Percentiles rank a stretch among this genome's conserved stretches.
These are phyloP conservation scores for Blastocystis sp. DNA, from an alignment of 352 stramenopile genomes.

Conservation along the genomic window DNA sequence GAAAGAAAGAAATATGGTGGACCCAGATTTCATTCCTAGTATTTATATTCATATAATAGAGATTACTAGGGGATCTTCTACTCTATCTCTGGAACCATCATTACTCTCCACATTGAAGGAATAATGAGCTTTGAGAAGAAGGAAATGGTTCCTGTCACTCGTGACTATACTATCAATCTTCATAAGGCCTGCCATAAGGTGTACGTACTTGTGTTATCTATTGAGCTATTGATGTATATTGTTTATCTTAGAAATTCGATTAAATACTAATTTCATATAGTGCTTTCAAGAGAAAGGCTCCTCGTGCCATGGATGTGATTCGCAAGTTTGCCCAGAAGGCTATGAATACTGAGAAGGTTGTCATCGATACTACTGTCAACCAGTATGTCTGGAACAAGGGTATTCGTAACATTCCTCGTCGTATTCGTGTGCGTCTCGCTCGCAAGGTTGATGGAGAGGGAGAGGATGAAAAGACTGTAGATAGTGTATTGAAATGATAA, in stretches of 20 bases:
- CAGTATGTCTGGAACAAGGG: constrained; percentile 95
- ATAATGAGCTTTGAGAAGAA: constrained; percentile 63
- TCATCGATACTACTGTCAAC: constrained; percentile 91
- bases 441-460: constrained; percentile 90
- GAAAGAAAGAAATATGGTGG: too few relatives aligned
- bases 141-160: constrained; percentile 78
- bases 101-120: constrained; percentile 23
- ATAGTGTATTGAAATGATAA: constrained; percentile 69
- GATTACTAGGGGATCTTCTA: neutral
- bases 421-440: constrained; percentile 92
- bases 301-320: constrained; percentile 92
- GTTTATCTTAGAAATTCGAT: constrained; percentile 11
- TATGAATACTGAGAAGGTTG: constrained; percentile 95
- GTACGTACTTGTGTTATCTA: constrained; percentile 70
- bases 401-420: constrained; percentile 93
- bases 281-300: constrained; percentile 94
- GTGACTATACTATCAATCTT: constrained; percentile 98
- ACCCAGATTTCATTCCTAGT: neutral
- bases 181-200: constrained; percentile 90
- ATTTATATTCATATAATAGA: neutral
- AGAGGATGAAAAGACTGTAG: constrained; percentile 96
- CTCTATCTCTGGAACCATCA: constrained; percentile 28
- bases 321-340: constrained; percentile 91
- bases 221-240: constrained; percentile 68
- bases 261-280: constrained; percentile 71